Evolutionary conservation across 1,139 yeast species (phyloP).

Genomic region (Candida anutae): DNA sequence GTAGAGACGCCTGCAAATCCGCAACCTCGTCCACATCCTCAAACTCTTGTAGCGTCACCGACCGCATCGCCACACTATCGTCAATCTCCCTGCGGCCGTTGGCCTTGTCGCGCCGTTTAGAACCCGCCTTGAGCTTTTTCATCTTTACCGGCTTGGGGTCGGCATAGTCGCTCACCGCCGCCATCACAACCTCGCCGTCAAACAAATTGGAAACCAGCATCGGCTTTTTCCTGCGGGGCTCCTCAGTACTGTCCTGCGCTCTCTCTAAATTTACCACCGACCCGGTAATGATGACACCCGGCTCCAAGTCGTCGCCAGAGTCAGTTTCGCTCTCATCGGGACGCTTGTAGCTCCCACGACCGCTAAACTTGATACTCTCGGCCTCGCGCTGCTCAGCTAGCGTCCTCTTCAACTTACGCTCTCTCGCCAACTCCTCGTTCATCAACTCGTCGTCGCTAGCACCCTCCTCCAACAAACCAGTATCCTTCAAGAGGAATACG

Average conservation of each 20-base stretch:
- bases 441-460: slow-evolving; percentile 37
- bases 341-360: no score
- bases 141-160: slow-evolving; percentile 35
- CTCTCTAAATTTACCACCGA: no score
- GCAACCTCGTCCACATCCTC: slow-evolving; percentile 27
- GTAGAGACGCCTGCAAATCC: slow-evolving; percentile 39
- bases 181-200: slow-evolving; percentile 8
- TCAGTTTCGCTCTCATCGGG: no score
- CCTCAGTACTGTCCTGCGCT: no score
- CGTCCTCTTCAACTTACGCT: slow-evolving; percentile 18
- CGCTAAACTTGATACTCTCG: slow-evolving; percentile 19
- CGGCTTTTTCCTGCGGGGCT: no score
- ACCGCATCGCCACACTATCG: slow-evolving; percentile 9
- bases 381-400: slow-evolving; percentile 17
- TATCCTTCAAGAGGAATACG: slow-evolving; percentile 63
- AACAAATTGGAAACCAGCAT: slow-evolving; percentile 6
- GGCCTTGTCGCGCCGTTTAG: slow-evolving; percentile 11
- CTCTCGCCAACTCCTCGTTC: slow-evolving; percentile 31
- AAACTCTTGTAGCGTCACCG: slow-evolving; percentile 21
- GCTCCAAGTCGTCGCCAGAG: no score
- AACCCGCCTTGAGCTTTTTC: slow-evolving; percentile 14
- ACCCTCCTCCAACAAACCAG: slow-evolving; percentile 40
- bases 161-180: slow-evolving; percentile 15
- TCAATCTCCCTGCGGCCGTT: slow-evolving; percentile 9
- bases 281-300: no score